Evolutionary conservation across 352 stramenopile species (phyloP).

Genomic region (Phytophthora cactorum): DNA sequence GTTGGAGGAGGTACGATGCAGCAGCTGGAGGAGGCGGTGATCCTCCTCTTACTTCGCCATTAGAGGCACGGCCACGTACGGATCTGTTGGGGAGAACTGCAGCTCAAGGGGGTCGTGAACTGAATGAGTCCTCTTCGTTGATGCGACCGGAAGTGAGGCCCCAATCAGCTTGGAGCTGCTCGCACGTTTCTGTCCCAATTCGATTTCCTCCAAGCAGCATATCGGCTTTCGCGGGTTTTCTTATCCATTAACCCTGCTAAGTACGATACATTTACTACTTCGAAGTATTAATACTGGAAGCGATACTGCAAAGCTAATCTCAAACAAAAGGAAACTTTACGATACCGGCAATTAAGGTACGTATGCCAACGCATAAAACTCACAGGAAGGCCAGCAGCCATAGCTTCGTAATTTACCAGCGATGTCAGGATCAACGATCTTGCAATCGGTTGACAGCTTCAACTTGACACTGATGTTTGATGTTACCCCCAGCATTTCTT

Average conservation of each 20-base stretch:
- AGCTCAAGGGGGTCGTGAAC: constrained; percentile 5
- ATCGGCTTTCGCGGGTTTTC: constrained; percentile 8
- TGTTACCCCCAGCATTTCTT: too few species aligned
- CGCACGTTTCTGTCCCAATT: constrained; percentile 24
- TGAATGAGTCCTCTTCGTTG: constrained; percentile 4
- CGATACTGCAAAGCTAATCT: too few species aligned
- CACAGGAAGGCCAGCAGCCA: too few species aligned
- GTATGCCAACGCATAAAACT: too few species aligned
- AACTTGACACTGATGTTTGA: too few species aligned
- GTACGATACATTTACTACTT: neutral
- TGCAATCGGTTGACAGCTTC: too few species aligned
- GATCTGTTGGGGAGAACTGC: neutral
- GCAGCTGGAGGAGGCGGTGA: neutral
- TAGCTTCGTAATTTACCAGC: too few species aligned
- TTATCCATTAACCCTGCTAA: constrained; percentile 17
- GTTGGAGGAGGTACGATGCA: constrained; percentile 7
- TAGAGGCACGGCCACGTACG: constrained; percentile 4
- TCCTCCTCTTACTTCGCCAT: neutral
- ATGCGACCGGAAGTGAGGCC: constrained; percentile 9
- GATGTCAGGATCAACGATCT: too few species aligned
- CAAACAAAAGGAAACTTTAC: too few species aligned
- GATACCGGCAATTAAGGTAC: too few species aligned
- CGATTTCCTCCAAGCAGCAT: constrained; percentile 16
- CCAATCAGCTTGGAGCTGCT: constrained; percentile 23
- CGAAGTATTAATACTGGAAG: too few species aligned